A percentile compares a stretch with the other conserved stretches of the same genome.
phyloP scores from a whole-genome alignment of 441 rosid genomes.

The Adansonia grandidieri region DNA sequence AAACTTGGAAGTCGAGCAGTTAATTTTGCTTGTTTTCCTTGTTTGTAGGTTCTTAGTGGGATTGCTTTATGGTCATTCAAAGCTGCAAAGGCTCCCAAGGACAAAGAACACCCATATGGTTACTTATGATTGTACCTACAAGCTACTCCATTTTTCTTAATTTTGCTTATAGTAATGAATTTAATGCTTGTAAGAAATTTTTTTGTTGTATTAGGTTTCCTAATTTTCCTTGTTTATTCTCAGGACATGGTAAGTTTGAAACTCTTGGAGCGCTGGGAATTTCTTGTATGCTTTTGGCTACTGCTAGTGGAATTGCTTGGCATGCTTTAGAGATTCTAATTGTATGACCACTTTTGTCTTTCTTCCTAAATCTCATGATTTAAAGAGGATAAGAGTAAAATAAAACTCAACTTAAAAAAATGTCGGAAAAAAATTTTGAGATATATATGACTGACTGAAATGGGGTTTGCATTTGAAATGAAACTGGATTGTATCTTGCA shows the following conservation, averaged over 20 bases:
- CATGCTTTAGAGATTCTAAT: constrained; percentile 73
- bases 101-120: constrained; percentile 97
- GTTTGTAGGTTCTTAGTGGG: constrained; percentile 78
- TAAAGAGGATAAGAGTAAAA: background rate
- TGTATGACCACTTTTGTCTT: constrained; percentile 46
- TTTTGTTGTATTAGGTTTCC: background rate
- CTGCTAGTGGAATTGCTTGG: constrained; percentile 91
- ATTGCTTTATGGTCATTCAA: constrained; percentile 80
- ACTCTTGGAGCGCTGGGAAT: constrained; percentile 92
- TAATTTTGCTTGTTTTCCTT: background rate
- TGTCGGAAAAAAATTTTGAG: background rate
- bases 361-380: background rate
- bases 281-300: constrained; percentile 88
- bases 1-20: constrained; percentile 10
- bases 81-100: constrained; percentile 91
- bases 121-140: constrained; percentile 50
- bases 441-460: constrained; percentile 5
- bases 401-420: background rate
- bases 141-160: constrained; percentile 39
- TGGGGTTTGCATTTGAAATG: constrained; percentile 17
- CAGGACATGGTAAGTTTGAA: constrained; percentile 94
- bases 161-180: background rate
- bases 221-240: constrained; percentile 28
- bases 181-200: background rate
- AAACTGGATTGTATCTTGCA: constrained; percentile 20